Evolutionary conservation across 495 filamentous ascomycete genomes (phyloP).

Genomic region (Penicillium lagena): DNA sequence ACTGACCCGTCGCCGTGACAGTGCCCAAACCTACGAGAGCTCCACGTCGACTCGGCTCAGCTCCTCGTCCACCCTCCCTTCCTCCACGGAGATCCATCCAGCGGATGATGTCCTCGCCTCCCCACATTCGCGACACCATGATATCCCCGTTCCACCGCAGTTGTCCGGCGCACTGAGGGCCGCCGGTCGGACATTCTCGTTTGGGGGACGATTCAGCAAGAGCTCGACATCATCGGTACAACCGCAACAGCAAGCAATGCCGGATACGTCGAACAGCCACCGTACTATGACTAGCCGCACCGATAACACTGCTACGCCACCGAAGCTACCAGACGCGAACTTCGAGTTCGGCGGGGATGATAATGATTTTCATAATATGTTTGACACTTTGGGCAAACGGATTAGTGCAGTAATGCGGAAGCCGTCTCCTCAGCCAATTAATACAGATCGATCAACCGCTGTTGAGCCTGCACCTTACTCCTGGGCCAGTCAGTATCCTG

Average conservation of each 20-base stretch:
- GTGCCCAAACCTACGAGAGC: conserved; percentile 59
- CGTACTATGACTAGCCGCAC: conserved; percentile 52
- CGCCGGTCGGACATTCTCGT: conserved; percentile 70
- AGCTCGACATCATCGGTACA: conserved; percentile 30
- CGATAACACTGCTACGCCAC: conserved; percentile 62
- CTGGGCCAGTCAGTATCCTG: conserved; percentile 61
- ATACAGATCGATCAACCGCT: conserved; percentile 46
- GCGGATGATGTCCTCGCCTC: conserved; percentile 46
- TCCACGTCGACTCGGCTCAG: conserved; percentile 59
- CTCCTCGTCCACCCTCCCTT: conserved; percentile 67
- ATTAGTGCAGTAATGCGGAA: conserved; percentile 30
- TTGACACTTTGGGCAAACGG: conserved; percentile 54
- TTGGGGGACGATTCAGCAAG: conserved; percentile 44
- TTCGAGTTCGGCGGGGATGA: conserved; percentile 42
- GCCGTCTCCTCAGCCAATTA: conserved; percentile 12
- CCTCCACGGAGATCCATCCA: conserved; percentile 55
- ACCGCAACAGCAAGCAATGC: conserved; percentile 30
- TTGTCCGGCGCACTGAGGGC: conserved; percentile 49
- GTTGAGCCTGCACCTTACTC: conserved; percentile 59
- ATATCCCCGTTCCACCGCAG: conserved; percentile 50
- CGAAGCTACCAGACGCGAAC: conserved; percentile 55
- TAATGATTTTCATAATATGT: conserved; percentile 64
- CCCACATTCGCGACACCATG: conserved; percentile 44
- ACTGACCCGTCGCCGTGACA: conserved; percentile 44
- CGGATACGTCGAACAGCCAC: conserved; percentile 32